Percentiles rank a stretch among this genome's conserved stretches.
These are phyloP conservation scores for Calonectria montana DNA, from an alignment of 2,329 filamentous ascomycete genomes.

Conservation along the genomic window DNA sequence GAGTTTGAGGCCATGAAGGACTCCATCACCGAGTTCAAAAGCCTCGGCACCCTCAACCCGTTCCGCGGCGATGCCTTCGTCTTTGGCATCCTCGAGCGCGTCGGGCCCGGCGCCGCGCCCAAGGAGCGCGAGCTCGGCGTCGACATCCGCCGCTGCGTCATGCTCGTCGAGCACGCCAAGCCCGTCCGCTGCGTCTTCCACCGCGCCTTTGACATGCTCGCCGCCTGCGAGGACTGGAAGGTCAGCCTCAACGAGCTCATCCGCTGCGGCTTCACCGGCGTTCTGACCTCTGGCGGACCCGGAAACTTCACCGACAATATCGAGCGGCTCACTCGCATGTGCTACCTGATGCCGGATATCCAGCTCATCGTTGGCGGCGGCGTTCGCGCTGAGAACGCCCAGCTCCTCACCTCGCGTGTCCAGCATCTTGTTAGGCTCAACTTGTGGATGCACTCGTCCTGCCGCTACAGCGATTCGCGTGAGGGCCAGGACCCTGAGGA, in stretches of 20 bases:
- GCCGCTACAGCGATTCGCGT: slow-evolving; percentile 20
- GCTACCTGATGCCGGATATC: slow-evolving; percentile 45
- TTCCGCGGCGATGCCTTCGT: slow-evolving; percentile 66
- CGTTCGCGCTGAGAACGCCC: slow-evolving; percentile 56
- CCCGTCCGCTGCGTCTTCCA: slow-evolving; percentile 64
- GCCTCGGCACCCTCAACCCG: slow-evolving; percentile 50
- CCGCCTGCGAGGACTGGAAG: slow-evolving; percentile 39
- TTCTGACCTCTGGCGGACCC: slow-evolving; percentile 65
- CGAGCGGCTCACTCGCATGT: slow-evolving; percentile 50
- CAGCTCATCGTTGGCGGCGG: slow-evolving; percentile 66
- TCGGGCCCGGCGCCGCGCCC: neutral
- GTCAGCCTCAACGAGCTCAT: slow-evolving; percentile 49
- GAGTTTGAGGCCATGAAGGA: slow-evolving; percentile 59
- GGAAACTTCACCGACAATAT: slow-evolving; percentile 56
- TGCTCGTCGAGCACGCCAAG: slow-evolving; percentile 54
- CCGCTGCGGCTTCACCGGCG: slow-evolving; percentile 59
- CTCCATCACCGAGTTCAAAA: slow-evolving; percentile 52
- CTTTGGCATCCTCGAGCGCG: slow-evolving; percentile 58
- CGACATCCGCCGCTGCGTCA: slow-evolving; percentile 53
- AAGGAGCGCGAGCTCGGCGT: slow-evolving; percentile 41
- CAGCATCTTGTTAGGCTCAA: slow-evolving; percentile 28
- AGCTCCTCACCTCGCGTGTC: slow-evolving; percentile 42
- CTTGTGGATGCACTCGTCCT: slow-evolving; percentile 62
- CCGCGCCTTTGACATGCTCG: slow-evolving; percentile 65
- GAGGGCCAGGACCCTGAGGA: slow-evolving; percentile 34